phyloP scores from a whole-genome alignment of 768 basidiomycete genomes.

The Mycena haematopus region DNA sequence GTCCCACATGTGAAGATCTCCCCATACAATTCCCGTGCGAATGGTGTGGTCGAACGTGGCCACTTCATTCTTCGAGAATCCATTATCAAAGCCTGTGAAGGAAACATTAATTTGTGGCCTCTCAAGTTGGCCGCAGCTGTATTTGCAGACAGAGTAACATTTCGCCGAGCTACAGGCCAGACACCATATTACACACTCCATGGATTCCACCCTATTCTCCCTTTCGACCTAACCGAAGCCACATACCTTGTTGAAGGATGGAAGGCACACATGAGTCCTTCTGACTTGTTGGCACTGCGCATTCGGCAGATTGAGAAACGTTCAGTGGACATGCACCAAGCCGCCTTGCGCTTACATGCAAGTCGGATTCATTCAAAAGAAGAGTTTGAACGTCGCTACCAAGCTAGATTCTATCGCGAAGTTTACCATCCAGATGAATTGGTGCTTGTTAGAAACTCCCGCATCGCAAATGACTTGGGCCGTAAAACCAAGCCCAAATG shows the following conservation, averaged over 20 bases:
- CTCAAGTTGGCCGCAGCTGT: slow-evolving; percentile 2
- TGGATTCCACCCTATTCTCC: slow-evolving; percentile 37
- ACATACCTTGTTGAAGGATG: slow-evolving; percentile 37
- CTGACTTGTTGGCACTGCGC: slow-evolving; percentile 31
- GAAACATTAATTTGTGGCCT: slow-evolving; percentile 13
- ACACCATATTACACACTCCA: slow-evolving; percentile 33
- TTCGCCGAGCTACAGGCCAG: slow-evolving; percentile 25
- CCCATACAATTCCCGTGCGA: slow-evolving; percentile 8
- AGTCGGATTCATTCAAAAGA: background rate
- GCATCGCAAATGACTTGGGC: background rate
- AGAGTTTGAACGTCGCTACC: background rate
- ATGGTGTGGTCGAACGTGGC: slow-evolving; percentile 11
- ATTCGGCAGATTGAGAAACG: slow-evolving; percentile 34
- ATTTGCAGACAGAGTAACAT: slow-evolving; percentile 28
- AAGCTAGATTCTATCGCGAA: background rate
- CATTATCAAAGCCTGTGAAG: slow-evolving; percentile 2
- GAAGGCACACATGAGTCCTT: slow-evolving; percentile 4
- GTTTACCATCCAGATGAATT: background rate
- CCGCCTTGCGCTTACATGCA: background rate
- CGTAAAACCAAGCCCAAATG: background rate
- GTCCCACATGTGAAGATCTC: slow-evolving; percentile 12
- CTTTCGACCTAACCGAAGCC: slow-evolving; percentile 39
- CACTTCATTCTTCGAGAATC: slow-evolving; percentile 8
- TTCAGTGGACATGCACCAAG: background rate
- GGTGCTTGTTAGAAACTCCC: background rate